Evolutionary conservation across 2,329 filamentous ascomycete species (phyloP).

Genomic region (Aphanocladium album): DNA sequence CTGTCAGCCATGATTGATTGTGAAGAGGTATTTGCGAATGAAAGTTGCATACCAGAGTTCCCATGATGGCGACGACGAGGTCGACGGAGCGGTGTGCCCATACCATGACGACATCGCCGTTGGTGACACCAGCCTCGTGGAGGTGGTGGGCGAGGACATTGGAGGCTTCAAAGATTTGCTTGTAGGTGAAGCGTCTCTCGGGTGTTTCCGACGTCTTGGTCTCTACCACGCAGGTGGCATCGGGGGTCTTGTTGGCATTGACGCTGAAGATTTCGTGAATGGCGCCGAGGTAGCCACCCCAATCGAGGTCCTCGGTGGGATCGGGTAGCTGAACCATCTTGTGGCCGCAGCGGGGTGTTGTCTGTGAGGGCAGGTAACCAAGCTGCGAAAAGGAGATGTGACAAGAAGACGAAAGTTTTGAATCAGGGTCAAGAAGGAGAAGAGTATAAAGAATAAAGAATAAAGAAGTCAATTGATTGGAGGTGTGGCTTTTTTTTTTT

Average conservation of each 20-base stretch:
- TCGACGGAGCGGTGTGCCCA: conserved; percentile 77
- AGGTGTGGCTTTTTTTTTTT: neutral
- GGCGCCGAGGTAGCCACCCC: conserved; percentile 59
- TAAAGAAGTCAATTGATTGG: neutral
- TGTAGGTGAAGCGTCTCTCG: conserved; percentile 71
- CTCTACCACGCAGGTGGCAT: conserved; percentile 47
- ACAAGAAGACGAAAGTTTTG: too few relatives aligned
- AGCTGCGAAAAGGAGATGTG: too few relatives aligned
- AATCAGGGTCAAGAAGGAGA: neutral
- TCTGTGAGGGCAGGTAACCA: too few relatives aligned
- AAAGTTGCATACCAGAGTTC: conserved; percentile 42
- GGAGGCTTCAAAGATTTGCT: conserved; percentile 78
- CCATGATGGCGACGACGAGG: conserved; percentile 68
- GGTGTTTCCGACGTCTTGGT: conserved; percentile 42
- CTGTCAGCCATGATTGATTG: conserved; percentile 23
- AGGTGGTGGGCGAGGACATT: conserved; percentile 78
- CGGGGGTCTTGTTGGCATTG: conserved; percentile 65
- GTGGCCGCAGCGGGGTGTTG: too few relatives aligned
- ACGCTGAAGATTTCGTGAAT: conserved; percentile 66
- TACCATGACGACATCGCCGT: conserved; percentile 90
- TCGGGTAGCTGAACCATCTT: conserved; percentile 48
- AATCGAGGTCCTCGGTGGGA: conserved; percentile 62
- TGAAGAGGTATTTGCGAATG: neutral
- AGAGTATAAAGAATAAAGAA: neutral
- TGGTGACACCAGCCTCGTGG: conserved; percentile 63